Evolutionary conservation across 495 filamentous ascomycete genomes (phyloP).

Genomic region (Hypoxylon intermedium): DNA sequence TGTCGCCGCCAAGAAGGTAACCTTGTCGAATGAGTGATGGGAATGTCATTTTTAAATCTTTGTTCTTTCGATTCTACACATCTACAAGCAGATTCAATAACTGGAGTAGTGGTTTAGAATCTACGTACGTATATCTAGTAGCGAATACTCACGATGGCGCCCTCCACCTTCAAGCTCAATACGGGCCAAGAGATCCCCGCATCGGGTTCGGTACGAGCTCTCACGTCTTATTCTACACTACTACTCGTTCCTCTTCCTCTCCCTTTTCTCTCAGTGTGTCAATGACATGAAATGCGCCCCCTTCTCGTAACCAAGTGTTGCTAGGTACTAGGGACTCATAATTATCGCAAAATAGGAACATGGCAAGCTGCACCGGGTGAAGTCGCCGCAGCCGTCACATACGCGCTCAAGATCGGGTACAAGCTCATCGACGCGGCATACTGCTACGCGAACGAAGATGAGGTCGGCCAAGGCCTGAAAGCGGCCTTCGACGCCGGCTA

Average conservation of each 20-base stretch:
- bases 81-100: no score
- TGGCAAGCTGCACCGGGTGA: conserved; percentile 76
- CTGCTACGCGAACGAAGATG: conserved; percentile 67
- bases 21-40: conserved; percentile 1
- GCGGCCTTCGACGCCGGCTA: conserved; percentile 71
- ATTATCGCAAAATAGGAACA: conserved; percentile 58
- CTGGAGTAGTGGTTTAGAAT: no score
- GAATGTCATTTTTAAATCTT: conserved; percentile 1
- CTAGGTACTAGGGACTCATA: no score
- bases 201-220: conserved; percentile 67
- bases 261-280: not conserved
- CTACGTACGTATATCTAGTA: not conserved
- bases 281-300: no score
- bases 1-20: conserved; percentile 12
- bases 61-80: conserved; percentile 1
- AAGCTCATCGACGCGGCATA: conserved; percentile 66
- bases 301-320: not conserved
- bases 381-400: conserved; percentile 59
- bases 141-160: conserved; percentile 49
- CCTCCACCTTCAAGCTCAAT: conserved; percentile 72
- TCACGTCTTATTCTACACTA: conserved; percentile 1
- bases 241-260: no score
- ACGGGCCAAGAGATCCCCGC: conserved; percentile 78
- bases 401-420: conserved; percentile 69
- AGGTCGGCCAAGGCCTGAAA: conserved; percentile 61